These are phyloP conservation scores for Petunia hybrid DNA, from an alignment of 305 asterid species.

Conservation along the genomic window DNA sequence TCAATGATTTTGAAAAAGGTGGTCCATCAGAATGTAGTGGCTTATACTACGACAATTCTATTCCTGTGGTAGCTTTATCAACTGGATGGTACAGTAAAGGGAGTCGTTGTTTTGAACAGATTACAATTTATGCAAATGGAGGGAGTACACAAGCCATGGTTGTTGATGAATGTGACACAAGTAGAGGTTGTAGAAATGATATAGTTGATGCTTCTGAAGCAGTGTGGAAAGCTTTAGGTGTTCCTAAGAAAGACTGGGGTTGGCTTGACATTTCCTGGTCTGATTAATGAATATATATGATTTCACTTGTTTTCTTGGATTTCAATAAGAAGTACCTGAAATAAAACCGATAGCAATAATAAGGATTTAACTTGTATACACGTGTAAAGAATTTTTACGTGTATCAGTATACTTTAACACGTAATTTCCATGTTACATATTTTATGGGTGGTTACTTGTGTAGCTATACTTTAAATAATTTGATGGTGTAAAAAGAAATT, in stretches of 20 bases:
- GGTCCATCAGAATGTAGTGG: constrained; percentile 49
- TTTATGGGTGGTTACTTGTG: too few species aligned
- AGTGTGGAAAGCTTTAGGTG: constrained; percentile 12
- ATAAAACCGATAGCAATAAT: background rate
- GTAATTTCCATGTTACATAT: too few species aligned
- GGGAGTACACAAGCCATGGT: constrained; percentile 54
- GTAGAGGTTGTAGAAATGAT: constrained; percentile 42
- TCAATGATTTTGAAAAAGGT: constrained; percentile 48
- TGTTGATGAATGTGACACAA: constrained; percentile 66
- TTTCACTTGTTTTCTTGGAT: background rate
- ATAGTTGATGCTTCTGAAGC: constrained; percentile 30
- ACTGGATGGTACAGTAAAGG: constrained; percentile 52
- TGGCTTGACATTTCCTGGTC: constrained; percentile 8
- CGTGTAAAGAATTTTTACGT: too few species aligned
- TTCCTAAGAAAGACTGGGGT: constrained; percentile 16
- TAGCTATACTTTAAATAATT: too few species aligned
- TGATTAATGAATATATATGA: background rate
- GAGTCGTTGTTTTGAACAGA: constrained; percentile 44
- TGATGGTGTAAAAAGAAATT: too few species aligned
- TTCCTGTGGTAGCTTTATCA: constrained; percentile 48
- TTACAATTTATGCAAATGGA: constrained; percentile 43
- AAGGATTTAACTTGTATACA: background rate
- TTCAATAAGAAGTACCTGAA: background rate
- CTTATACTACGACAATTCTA: constrained; percentile 36
- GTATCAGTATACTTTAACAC: too few species aligned